These are phyloP conservation scores for Bacidia rubella DNA, from an alignment of 495 filamentous ascomycete species.

Conservation along the genomic window DNA sequence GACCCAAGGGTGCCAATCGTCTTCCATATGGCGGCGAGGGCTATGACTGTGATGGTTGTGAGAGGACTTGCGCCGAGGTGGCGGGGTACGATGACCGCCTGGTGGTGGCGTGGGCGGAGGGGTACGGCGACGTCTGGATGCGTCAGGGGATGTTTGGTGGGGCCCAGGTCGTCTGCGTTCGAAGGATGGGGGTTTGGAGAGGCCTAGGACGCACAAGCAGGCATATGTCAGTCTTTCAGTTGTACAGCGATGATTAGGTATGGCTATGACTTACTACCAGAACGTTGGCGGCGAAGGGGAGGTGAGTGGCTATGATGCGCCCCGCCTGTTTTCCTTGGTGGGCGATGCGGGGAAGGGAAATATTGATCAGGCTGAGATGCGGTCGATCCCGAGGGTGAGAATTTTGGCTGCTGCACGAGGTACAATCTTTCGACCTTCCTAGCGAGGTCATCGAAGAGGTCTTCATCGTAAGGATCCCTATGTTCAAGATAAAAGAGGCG, in stretches of 20 bases:
- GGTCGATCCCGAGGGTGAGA: not conserved
- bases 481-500: not conserved
- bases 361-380: not conserved
- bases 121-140: not conserved
- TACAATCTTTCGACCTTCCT: not conserved
- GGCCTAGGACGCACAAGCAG: not conserved
- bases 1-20: not conserved
- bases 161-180: constrained; percentile 1
- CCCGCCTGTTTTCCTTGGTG: not conserved
- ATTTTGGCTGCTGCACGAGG: not conserved
- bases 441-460: constrained; percentile 9
- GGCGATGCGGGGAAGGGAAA: not conserved
- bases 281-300: too few species aligned
- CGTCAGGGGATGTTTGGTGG: not conserved
- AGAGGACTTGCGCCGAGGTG: not conserved
- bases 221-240: too few species aligned
- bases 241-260: too few species aligned
- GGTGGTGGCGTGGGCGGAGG: not conserved
- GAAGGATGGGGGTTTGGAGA: constrained; percentile 10
- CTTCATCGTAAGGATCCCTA: constrained; percentile 1
- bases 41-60: not conserved
- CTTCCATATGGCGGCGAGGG: not conserved
- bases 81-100: not conserved
- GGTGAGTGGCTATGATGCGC: too few species aligned
- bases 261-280: too few species aligned